Conservation (phyloP, 495 filamentous ascomycete genomes). For the Eremomyces bilateralis region DNA sequence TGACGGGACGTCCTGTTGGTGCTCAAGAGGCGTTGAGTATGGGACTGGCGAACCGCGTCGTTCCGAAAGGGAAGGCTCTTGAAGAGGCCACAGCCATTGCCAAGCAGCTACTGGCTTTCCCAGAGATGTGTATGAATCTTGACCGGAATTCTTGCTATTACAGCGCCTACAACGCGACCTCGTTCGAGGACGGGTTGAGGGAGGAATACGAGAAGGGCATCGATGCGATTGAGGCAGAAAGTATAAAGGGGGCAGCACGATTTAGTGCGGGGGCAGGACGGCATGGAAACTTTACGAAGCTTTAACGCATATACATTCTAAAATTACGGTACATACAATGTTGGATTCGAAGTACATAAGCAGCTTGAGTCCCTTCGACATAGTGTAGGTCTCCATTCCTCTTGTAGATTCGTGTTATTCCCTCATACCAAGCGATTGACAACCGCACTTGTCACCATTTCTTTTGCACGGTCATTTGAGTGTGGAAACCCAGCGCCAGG, state of each 20-base stretch:
- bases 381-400: no score
- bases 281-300: slow-evolving; percentile 23
- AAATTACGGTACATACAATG: no score
- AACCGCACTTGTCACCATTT: no score
- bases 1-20: slow-evolving; percentile 24
- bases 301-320: no score
- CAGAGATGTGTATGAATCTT: slow-evolving; percentile 24
- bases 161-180: slow-evolving; percentile 21
- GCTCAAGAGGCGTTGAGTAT: slow-evolving; percentile 26
- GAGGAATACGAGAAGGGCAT: slow-evolving; percentile 23
- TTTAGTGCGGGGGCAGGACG: slow-evolving; percentile 23
- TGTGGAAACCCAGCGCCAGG: no score
- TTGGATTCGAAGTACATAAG: no score
- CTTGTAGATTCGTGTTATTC: no score
- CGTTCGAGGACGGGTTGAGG: slow-evolving; percentile 24
- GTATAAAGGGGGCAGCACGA: slow-evolving; percentile 21
- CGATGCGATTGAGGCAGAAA: slow-evolving; percentile 20
- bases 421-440: no score
- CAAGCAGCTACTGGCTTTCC: slow-evolving; percentile 22
- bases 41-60: slow-evolving; percentile 27
- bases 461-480: no score
- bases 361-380: no score
- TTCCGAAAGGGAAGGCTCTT: slow-evolving; percentile 24
- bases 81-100: slow-evolving; percentile 24
- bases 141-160: slow-evolving; percentile 18